phyloP scores from a whole-genome alignment of 345 rosid species.

The Pugionium dolabratum region DNA sequence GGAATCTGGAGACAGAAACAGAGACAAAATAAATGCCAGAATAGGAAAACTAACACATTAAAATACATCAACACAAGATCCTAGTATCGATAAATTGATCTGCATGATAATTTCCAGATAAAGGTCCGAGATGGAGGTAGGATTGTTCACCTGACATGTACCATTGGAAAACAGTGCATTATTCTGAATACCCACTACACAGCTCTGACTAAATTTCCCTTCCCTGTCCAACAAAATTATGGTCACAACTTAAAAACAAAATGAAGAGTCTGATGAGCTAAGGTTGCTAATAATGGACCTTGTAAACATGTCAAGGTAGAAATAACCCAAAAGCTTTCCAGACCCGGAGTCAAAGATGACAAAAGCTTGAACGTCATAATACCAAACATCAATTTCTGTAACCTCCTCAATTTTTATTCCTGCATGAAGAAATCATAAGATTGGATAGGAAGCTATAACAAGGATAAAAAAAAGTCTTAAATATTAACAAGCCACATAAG shows the following conservation, averaged over 20 bases:
- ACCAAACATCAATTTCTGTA: slow-evolving; percentile 71
- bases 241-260: slow-evolving; percentile 12
- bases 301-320: slow-evolving; percentile 79
- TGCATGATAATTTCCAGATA: slow-evolving; percentile 22
- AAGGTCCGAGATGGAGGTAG: slow-evolving; percentile 8
- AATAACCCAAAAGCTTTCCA: slow-evolving; percentile 80
- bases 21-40: slow-evolving; percentile 16
- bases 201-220: slow-evolving; percentile 79
- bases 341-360: slow-evolving; percentile 78
- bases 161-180: slow-evolving; percentile 60
- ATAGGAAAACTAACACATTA: neutral
- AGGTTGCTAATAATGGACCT: slow-evolving; percentile 56
- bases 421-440: slow-evolving; percentile 39
- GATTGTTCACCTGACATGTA: slow-evolving; percentile 58
- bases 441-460: slow-evolving; percentile 16
- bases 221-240: slow-evolving; percentile 55
- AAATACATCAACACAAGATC: slow-evolving; percentile 22
- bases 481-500: neutral
- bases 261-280: slow-evolving; percentile 23
- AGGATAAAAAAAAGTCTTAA: neutral
- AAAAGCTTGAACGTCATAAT: slow-evolving; percentile 64
- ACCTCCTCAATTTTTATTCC: slow-evolving; percentile 83
- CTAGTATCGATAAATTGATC: slow-evolving; percentile 13
- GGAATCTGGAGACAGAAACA: slow-evolving; percentile 56
- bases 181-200: slow-evolving; percentile 87